A percentile compares a stretch with the other conserved stretches of the same genome.
Conservation (phyloP, 2,329 filamentous ascomycete genomes). For the Paraphaeosphaeria sporulosa region DNA sequence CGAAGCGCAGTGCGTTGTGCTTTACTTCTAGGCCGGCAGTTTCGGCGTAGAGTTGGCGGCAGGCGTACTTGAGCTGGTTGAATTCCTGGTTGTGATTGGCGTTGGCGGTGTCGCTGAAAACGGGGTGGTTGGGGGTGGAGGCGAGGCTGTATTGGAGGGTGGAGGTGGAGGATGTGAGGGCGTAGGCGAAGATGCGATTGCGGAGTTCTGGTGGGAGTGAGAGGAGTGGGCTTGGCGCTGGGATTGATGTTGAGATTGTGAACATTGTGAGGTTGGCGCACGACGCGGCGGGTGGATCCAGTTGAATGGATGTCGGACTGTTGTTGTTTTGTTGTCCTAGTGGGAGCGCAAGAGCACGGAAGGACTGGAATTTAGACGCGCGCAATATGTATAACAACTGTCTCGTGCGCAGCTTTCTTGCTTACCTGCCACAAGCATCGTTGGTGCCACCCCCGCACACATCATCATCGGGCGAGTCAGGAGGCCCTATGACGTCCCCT, state of each 20-base stretch:
- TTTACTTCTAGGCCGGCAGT: slow-evolving; percentile 10
- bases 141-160: not conserved
- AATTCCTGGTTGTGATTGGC: not conserved
- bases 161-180: not conserved
- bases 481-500: not conserved
- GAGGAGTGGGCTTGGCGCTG: not conserved
- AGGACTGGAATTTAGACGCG: not conserved
- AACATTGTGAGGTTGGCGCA: not conserved
- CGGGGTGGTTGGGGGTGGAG: not conserved
- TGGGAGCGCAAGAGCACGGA: not conserved
- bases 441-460: not conserved
- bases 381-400: not conserved
- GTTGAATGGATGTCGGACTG: not conserved
- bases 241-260: not conserved
- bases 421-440: not conserved
- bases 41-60: slow-evolving; percentile 9
- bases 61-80: slow-evolving; percentile 16
- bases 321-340: not conserved
- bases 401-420: not conserved
- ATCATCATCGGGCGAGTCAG: not conserved
- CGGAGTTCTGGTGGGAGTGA: slow-evolving; percentile 1
- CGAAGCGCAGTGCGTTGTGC: slow-evolving; percentile 6
- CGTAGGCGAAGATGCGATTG: slow-evolving; percentile 7
- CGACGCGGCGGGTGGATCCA: not conserved
- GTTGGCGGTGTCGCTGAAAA: not conserved